phyloP scores from a whole-genome alignment of 1,284 basidiomycete genomes.

The Cryptococcus sp. region DNA sequence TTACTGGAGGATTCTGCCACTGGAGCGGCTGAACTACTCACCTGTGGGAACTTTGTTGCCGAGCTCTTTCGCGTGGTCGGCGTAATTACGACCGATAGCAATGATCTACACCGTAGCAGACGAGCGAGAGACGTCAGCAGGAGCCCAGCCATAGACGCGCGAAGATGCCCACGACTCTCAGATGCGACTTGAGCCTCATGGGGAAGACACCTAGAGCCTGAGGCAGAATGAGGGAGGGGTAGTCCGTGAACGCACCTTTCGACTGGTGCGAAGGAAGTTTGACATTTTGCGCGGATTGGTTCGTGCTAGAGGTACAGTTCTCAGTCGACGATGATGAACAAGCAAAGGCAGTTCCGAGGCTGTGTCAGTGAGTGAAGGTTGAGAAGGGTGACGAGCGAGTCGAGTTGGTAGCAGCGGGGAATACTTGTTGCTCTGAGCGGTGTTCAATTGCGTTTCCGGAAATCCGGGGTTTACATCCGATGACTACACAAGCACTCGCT shows the following conservation, averaged over 20 bases:
- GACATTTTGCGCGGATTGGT: slow-evolving; percentile 34
- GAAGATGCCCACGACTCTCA: background rate
- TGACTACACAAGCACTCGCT: too few relatives aligned
- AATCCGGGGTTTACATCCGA: too few relatives aligned
- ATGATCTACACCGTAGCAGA: slow-evolving; percentile 60
- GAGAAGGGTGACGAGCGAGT: too few relatives aligned
- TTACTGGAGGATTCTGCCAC: slow-evolving; percentile 33
- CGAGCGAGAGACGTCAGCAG: background rate
- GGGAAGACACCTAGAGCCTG: background rate
- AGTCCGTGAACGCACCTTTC: slow-evolving; percentile 53
- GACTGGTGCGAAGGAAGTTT: slow-evolving; percentile 44
- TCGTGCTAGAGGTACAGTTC: background rate
- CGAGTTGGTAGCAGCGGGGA: too few relatives aligned
- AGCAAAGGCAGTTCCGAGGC: too few relatives aligned
- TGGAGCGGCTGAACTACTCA: slow-evolving; percentile 9
- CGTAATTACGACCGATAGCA: slow-evolving; percentile 70
- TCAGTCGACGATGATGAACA: too few relatives aligned
- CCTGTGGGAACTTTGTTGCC: slow-evolving; percentile 80
- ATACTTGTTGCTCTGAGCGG: too few relatives aligned
- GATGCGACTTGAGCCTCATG: too few relatives aligned
- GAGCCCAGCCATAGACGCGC: background rate
- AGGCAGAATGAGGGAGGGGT: background rate
- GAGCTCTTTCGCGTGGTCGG: slow-evolving; percentile 86
- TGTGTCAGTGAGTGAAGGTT: too few relatives aligned
- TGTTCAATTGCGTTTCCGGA: too few relatives aligned